These are phyloP conservation scores for Chaetoscypha palmicola DNA, from an alignment of 2,329 filamentous ascomycete genomes.

Conservation along the genomic window DNA sequence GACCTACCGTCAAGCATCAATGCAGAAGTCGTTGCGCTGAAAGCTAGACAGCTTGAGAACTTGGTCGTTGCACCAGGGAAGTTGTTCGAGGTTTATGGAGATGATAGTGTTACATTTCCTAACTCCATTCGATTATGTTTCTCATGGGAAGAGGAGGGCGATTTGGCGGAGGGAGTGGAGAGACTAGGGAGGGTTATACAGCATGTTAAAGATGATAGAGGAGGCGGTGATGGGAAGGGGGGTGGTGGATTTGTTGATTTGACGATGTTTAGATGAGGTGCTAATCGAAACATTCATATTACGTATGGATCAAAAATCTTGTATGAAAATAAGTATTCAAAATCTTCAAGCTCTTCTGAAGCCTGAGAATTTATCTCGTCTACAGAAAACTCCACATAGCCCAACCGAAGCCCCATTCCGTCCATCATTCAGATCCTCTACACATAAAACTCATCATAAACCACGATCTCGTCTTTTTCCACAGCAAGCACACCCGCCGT, in stretches of 20 bases:
- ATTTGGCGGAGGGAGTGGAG: slow-evolving; percentile 59
- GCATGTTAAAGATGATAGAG: slow-evolving; percentile 24
- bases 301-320: too few species aligned
- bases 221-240: not conserved
- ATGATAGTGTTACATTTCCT: slow-evolving; percentile 50
- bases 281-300: too few species aligned
- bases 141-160: slow-evolving; percentile 61
- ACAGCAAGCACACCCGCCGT: not conserved
- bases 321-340: too few species aligned
- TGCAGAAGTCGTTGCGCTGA: slow-evolving; percentile 48
- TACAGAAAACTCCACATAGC: too few species aligned
- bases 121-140: slow-evolving; percentile 61
- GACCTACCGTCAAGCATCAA: slow-evolving; percentile 47
- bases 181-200: slow-evolving; percentile 46
- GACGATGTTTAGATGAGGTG: slow-evolving; percentile 20
- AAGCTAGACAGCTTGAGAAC: slow-evolving; percentile 55
- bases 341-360: too few species aligned
- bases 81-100: slow-evolving; percentile 61
- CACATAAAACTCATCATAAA: not conserved
- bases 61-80: slow-evolving; percentile 61
- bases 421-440: too few species aligned
- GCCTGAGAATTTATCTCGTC: too few species aligned
- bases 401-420: too few species aligned
- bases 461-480: not conserved
- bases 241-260: slow-evolving; percentile 12